Percentiles rank a stretch among this genome's conserved stretches.
These are phyloP conservation scores for Solanum hybrid DNA, from an alignment of 305 asterid genomes.

Conservation along the genomic window DNA sequence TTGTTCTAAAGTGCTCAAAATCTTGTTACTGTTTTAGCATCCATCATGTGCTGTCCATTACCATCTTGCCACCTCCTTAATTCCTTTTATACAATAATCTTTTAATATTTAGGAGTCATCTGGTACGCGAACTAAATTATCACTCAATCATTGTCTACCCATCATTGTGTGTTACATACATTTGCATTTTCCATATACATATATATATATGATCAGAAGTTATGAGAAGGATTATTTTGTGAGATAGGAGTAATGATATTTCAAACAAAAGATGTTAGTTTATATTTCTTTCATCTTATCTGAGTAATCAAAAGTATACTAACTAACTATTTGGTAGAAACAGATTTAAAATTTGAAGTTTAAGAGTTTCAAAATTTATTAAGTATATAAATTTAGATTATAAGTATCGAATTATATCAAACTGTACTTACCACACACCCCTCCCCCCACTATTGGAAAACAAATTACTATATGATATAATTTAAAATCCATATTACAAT, in stretches of 20 bases:
- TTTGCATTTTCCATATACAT: not conserved
- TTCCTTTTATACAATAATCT: not conserved
- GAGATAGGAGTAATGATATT: not conserved
- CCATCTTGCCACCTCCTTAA: not conserved
- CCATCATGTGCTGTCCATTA: constrained; percentile 44
- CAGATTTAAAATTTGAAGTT: not conserved
- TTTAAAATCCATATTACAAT: not conserved
- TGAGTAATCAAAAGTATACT: not conserved
- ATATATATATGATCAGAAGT: not conserved
- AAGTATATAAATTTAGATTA: not conserved
- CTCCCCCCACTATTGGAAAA: not conserved
- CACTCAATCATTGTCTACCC: not conserved
- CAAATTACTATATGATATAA: not conserved
- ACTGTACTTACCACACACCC: not conserved
- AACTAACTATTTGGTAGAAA: not conserved
- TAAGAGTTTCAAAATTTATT: not conserved
- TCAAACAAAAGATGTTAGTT: not conserved
- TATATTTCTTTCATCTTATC: not conserved
- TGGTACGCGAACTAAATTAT: not conserved
- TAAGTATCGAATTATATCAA: not conserved
- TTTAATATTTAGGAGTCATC: not conserved
- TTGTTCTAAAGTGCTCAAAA: constrained; percentile 7
- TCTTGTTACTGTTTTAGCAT: constrained; percentile 7
- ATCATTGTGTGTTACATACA: not conserved
- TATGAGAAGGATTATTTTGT: not conserved